These are phyloP conservation scores for Cryptococcus wingfieldii DNA, from an alignment of 1,284 basidiomycete genomes.

Conservation along the genomic window DNA sequence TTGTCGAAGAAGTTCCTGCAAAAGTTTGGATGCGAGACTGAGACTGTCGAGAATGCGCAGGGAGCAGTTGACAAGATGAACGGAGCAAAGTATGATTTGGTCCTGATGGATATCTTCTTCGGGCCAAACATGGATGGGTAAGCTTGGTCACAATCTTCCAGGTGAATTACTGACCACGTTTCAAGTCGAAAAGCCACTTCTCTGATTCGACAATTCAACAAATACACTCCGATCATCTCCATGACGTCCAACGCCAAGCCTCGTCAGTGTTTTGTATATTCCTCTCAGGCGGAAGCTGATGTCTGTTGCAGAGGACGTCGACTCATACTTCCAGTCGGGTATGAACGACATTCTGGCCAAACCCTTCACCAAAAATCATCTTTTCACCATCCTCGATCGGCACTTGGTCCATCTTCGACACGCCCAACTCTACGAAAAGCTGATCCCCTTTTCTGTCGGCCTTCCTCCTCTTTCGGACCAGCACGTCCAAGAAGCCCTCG, in stretches of 20 bases:
- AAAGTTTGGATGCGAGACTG: constrained; percentile 90
- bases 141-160: constrained; percentile 6
- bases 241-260: constrained; percentile 95
- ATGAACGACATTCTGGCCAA: constrained; percentile 99
- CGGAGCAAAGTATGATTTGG: constrained; percentile 84
- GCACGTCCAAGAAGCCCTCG: constrained; percentile 54
- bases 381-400: constrained; percentile 93
- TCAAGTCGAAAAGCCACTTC: constrained; percentile 63
- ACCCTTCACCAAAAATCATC: constrained; percentile 87
- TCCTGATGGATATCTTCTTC: constrained; percentile 71
- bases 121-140: constrained; percentile 47
- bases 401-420: constrained; percentile 89
- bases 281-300: no score
- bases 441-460: constrained; percentile 64
- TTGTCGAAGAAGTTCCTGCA: constrained; percentile 89
- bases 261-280: constrained; percentile 23
- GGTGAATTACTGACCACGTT: not conserved
- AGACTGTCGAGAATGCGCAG: constrained; percentile 89
- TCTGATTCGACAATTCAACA: constrained; percentile 89
- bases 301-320: constrained; percentile 43
- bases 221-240: constrained; percentile 82
- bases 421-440: constrained; percentile 67
- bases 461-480: constrained; percentile 65
- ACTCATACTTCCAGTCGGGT: constrained; percentile 51
- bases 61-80: constrained; percentile 95